A percentile compares a stretch with the other conserved stretches of the same genome.
Evolutionary conservation across 805 yeast species (phyloP).

Genomic region (Scheffersomyces ergatensis): DNA sequence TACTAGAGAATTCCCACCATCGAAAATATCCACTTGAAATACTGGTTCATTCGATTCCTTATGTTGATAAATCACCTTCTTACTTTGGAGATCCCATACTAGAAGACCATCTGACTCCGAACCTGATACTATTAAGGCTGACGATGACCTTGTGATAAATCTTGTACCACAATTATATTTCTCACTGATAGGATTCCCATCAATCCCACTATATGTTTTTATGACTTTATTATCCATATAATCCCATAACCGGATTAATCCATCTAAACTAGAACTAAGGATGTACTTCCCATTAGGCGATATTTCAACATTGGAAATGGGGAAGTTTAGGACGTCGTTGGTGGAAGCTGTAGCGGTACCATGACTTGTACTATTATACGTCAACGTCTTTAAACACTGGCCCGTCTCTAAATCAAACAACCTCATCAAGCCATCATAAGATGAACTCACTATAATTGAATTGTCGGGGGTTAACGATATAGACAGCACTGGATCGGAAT

Average conservation of each 20-base stretch:
- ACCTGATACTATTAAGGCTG: constrained; percentile 55
- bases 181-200: constrained; percentile 38
- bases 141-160: constrained; percentile 40
- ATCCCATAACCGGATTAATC: constrained; percentile 79
- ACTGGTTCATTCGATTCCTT: constrained; percentile 23
- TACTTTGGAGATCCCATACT: constrained; percentile 69
- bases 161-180: constrained; percentile 52
- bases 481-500: constrained; percentile 83
- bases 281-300: constrained; percentile 81
- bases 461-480: constrained; percentile 76
- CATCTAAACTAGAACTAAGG: constrained; percentile 78
- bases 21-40: constrained; percentile 38
- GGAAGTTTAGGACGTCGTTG: constrained; percentile 50
- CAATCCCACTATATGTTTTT: constrained; percentile 55
- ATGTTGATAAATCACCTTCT: constrained; percentile 39
- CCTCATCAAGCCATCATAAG: constrained; percentile 89
- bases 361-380: constrained; percentile 66
- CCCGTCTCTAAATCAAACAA: constrained; percentile 87
- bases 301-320: constrained; percentile 70
- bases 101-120: constrained; percentile 52
- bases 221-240: constrained; percentile 77
- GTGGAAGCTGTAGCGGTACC: constrained; percentile 59
- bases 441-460: constrained; percentile 78
- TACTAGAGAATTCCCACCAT: constrained; percentile 35
- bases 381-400: constrained; percentile 86